These are phyloP conservation scores for Chamaenerion angustifolium DNA, from an alignment of 345 rosid species.

Conservation along the genomic window DNA sequence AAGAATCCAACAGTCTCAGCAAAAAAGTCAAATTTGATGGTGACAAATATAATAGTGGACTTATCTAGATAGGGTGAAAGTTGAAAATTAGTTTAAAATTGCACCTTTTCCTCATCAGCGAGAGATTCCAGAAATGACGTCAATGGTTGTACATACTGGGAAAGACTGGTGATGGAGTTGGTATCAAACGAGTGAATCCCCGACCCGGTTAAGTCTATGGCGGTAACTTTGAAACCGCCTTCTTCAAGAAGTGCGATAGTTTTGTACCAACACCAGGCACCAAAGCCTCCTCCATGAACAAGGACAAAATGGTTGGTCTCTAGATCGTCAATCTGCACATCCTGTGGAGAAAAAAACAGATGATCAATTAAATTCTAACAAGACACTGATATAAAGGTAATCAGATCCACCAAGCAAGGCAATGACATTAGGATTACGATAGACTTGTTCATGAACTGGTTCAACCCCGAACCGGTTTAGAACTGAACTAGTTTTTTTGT, in stretches of 20 bases:
- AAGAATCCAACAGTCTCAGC: too few relatives aligned
- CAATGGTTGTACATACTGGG: conserved; percentile 81
- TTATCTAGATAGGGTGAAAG: background rate
- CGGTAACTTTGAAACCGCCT: conserved; percentile 76
- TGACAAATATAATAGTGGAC: background rate
- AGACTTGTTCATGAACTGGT: too few relatives aligned
- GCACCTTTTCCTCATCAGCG: conserved; percentile 60
- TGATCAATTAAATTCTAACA: background rate
- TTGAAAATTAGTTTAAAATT: background rate
- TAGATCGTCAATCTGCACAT: conserved; percentile 51
- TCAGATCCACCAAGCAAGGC: background rate
- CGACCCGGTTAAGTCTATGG: conserved; percentile 83
- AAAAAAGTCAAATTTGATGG: background rate
- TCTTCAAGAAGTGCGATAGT: conserved; percentile 87
- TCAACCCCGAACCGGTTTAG: too few relatives aligned
- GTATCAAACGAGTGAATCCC: conserved; percentile 69
- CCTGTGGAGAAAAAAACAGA: conserved; percentile 27
- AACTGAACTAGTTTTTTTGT: too few relatives aligned
- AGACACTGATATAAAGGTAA: background rate
- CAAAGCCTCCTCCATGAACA: conserved; percentile 96
- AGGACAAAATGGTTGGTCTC: conserved; percentile 80
- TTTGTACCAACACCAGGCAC: conserved; percentile 99
- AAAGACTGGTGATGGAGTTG: conserved; percentile 50
- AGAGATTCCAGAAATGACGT: conserved; percentile 68
- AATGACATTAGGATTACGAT: too few relatives aligned